Conservation (phyloP, 352 stramenopile genomes). For the Globisporangium takayamanum region DNA sequence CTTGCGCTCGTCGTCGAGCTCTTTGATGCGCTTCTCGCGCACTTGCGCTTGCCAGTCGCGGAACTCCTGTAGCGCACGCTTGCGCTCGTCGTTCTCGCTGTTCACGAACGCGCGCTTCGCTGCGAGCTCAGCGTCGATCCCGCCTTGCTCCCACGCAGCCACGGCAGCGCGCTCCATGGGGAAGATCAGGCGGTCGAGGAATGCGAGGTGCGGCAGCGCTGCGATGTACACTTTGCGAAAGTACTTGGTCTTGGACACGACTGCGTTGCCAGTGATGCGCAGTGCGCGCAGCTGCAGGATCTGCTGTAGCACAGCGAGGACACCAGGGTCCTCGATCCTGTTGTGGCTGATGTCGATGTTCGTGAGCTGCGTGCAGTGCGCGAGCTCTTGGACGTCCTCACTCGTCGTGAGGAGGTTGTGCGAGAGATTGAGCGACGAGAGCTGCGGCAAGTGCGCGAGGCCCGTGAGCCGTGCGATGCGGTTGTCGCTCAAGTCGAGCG, state of each 20-base stretch:
- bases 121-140: constrained; percentile 81
- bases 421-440: constrained; percentile 88
- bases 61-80: constrained; percentile 64
- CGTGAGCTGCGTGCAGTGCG: constrained; percentile 57
- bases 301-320: constrained; percentile 74
- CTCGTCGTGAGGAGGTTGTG: constrained; percentile 83
- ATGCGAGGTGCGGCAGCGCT: constrained; percentile 73
- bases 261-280: constrained; percentile 85
- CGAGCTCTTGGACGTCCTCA: constrained; percentile 70
- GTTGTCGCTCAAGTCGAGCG: constrained; percentile 91
- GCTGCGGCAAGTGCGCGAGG: constrained; percentile 58
- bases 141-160: constrained; percentile 84
- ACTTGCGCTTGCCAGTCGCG: constrained; percentile 72
- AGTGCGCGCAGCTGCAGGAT: constrained; percentile 78
- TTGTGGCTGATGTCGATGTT: constrained; percentile 94
- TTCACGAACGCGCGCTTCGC: constrained; percentile 73
- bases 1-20: constrained; percentile 42
- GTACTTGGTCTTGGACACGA: constrained; percentile 87
- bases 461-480: constrained; percentile 77
- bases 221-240: constrained; percentile 93
- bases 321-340: constrained; percentile 68
- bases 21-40: constrained; percentile 46
- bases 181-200: constrained; percentile 94
- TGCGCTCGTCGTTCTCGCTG: constrained; percentile 66
- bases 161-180: constrained; percentile 83